These are phyloP conservation scores for Hamamelis virginiana DNA, from an alignment of 164 flowering plant genomes.

Conservation along the genomic window DNA sequence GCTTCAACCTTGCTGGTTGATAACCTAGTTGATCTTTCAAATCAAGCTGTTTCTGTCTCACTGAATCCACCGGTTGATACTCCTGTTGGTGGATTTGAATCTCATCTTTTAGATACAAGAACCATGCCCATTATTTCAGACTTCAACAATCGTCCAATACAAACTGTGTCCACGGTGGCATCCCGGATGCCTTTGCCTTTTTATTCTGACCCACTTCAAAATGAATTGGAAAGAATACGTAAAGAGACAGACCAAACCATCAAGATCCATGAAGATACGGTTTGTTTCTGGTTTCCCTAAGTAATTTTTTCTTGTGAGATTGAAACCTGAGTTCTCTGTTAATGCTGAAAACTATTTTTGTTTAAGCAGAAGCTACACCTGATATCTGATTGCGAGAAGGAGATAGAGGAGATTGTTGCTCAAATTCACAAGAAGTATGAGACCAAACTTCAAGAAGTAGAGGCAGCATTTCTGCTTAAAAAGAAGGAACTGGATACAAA, in stretches of 20 bases:
- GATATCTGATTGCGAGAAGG: slow-evolving; percentile 61
- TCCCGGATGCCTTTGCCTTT: slow-evolving; percentile 16
- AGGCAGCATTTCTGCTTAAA: slow-evolving; percentile 32
- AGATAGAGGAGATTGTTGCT: slow-evolving; percentile 52
- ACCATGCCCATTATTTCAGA: slow-evolving; percentile 14
- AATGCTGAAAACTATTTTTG: slow-evolving; percentile 2
- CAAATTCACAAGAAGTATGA: slow-evolving; percentile 55
- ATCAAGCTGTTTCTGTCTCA: slow-evolving; percentile 15
- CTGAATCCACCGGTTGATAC: slow-evolving; percentile 5
- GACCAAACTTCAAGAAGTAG: slow-evolving; percentile 42
- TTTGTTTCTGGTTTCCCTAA: slow-evolving; percentile 26
- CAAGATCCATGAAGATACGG: slow-evolving; percentile 53
- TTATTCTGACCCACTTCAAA: slow-evolving; percentile 56
- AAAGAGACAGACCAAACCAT: slow-evolving; percentile 41
- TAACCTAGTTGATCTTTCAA: slow-evolving; percentile 14
- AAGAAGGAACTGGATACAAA: slow-evolving; percentile 42
- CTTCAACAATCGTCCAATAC: slow-evolving; percentile 18
- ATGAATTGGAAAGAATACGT: slow-evolving; percentile 48
- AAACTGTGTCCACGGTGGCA: slow-evolving; percentile 17
- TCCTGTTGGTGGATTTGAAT: slow-evolving; percentile 11
- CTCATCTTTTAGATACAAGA: slow-evolving; percentile 17
- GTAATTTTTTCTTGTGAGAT: neutral
- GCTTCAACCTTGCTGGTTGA: slow-evolving; percentile 9
- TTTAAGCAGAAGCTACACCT: slow-evolving; percentile 52
- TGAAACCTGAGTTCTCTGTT: neutral